Evolutionary conservation across 139 green algal genomes (phyloP).

Genomic region (Asterochloris erici): DNA sequence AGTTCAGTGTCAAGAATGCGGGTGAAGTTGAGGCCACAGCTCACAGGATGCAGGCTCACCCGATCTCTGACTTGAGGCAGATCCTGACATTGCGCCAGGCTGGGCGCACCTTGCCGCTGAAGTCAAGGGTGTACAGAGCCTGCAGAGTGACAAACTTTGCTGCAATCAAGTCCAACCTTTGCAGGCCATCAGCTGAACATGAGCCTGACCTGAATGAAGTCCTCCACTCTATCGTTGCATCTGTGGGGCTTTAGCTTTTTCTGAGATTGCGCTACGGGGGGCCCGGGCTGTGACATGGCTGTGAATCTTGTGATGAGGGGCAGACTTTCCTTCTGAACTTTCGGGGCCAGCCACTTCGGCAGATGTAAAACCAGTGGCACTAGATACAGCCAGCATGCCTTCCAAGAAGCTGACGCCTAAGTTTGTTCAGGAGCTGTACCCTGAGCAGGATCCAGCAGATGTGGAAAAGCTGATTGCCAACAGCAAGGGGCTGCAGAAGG

Average conservation of each 20-base stretch:
- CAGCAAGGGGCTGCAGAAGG: constrained; percentile 11
- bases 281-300: neutral
- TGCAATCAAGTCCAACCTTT: neutral
- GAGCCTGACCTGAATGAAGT: constrained; percentile 35
- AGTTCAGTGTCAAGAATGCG: neutral
- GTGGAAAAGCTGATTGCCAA: neutral
- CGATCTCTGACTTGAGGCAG: constrained; percentile 39
- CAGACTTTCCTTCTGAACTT: neutral
- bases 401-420: constrained; percentile 12
- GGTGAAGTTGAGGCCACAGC: neutral
- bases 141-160: neutral
- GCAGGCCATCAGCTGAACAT: neutral
- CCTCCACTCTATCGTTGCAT: constrained; percentile 44
- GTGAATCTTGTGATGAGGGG: neutral
- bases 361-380: neutral
- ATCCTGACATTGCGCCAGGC: constrained; percentile 32
- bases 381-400: neutral
- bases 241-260: constrained; percentile 31
- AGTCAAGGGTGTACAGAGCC: constrained; percentile 35
- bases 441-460: neutral
- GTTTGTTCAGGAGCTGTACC: neutral
- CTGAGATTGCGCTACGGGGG: neutral
- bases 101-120: constrained; percentile 31
- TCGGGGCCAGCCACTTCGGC: too few species aligned
- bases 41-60: constrained; percentile 10